These are phyloP conservation scores for Aspergillus alliaceus DNA, from an alignment of 2,329 filamentous ascomycete species.

Conservation along the genomic window DNA sequence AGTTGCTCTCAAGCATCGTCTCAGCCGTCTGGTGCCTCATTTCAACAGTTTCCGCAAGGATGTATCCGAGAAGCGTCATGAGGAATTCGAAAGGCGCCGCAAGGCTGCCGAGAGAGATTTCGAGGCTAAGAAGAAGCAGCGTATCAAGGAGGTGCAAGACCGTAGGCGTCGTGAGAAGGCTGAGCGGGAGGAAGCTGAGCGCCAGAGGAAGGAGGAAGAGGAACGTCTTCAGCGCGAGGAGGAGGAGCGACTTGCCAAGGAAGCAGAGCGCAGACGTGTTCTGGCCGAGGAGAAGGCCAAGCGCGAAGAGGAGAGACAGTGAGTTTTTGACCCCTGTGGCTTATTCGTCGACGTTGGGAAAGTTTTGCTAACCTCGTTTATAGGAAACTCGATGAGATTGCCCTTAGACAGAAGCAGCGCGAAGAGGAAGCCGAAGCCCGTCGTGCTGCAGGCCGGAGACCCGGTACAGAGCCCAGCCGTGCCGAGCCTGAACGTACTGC, in stretches of 20 bases:
- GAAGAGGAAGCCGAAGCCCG: constrained; percentile 86
- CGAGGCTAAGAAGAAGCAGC: constrained; percentile 83
- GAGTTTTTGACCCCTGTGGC: constrained; percentile 30
- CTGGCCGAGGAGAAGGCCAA: constrained; percentile 69
- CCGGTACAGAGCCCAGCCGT: constrained; percentile 45
- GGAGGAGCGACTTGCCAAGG: constrained; percentile 76
- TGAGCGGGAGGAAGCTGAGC: constrained; percentile 82
- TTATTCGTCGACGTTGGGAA: not conserved
- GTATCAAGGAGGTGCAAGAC: constrained; percentile 86
- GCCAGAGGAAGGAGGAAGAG: constrained; percentile 75
- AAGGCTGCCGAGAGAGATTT: constrained; percentile 90
- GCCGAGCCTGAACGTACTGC: constrained; percentile 53
- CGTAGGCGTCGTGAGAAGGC: constrained; percentile 77
- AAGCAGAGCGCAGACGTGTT: constrained; percentile 75
- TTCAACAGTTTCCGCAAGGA: constrained; percentile 83
- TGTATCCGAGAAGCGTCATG: constrained; percentile 81
- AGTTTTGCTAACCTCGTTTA: constrained; percentile 35
- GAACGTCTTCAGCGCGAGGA: constrained; percentile 79
- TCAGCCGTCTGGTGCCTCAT: constrained; percentile 76
- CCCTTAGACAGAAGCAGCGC: constrained; percentile 69
- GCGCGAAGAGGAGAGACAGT: constrained; percentile 61
- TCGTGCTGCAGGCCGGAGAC: constrained; percentile 66
- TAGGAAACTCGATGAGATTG: constrained; percentile 63
- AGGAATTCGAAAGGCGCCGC: constrained; percentile 93
- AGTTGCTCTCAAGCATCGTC: constrained; percentile 89